phyloP scores from a whole-genome alignment of 441 rosid genomes.

The Flueggea neowawraea region DNA sequence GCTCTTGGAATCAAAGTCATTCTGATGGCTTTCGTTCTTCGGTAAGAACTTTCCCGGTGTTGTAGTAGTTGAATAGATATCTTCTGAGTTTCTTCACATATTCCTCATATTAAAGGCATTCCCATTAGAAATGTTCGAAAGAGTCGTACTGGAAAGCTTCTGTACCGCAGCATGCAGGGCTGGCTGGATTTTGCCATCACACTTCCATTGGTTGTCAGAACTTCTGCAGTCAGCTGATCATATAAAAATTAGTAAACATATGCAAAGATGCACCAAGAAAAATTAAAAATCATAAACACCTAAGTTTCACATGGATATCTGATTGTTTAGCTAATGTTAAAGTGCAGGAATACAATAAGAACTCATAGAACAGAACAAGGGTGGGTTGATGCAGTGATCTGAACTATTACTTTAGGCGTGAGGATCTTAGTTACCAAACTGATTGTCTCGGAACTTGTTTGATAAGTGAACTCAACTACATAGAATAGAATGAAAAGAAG shows the following conservation, averaged over 20 bases:
- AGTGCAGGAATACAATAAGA: too few species aligned
- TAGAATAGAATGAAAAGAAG: too few species aligned
- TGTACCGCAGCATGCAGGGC: constrained; percentile 64
- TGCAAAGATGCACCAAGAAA: too few species aligned
- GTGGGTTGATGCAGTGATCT: too few species aligned
- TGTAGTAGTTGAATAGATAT: constrained; percentile 35
- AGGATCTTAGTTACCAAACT: too few species aligned
- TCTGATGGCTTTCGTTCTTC: constrained; percentile 50
- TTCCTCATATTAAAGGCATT: constrained; percentile 54
- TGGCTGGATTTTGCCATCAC: constrained; percentile 56
- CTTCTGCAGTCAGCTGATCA: constrained; percentile 60
- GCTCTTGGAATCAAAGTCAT: constrained; percentile 61
- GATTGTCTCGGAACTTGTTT: too few species aligned
- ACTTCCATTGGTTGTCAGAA: constrained; percentile 41
- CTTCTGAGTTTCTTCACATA: constrained; percentile 64
- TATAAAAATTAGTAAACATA: not conserved
- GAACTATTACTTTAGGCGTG: too few species aligned
- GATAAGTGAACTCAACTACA: too few species aligned
- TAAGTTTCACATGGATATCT: too few species aligned
- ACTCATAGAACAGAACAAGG: too few species aligned
- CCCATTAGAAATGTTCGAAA: constrained; percentile 46
- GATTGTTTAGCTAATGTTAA: too few species aligned
- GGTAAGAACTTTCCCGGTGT: constrained; percentile 48
- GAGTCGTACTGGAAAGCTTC: constrained; percentile 63
- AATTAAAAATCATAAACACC: too few species aligned